Base-by-base conservation (phyloP, 1,139 yeast species). In the Debaryomyces subglobosus region DNA sequence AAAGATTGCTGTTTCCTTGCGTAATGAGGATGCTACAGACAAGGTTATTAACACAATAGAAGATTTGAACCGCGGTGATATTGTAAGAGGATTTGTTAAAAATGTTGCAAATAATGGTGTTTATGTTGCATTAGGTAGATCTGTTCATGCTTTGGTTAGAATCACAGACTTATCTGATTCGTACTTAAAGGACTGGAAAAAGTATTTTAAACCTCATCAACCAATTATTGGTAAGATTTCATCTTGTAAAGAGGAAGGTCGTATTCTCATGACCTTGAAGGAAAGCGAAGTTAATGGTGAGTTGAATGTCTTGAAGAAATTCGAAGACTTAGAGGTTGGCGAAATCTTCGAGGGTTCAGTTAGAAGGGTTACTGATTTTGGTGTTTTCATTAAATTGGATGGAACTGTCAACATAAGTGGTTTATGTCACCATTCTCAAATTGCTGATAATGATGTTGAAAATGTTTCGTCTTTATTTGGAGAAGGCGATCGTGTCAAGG, bases 401-500 rank as follows among this genome's bases (percentile, higher is more conserved):
- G 89, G 88, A 45, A 85, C 95, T 39, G 72, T 81, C 46, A 83
- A 84, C 58, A 78, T 91, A 48, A 83, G 87, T 60, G 99, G 98
- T 49, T 79, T 94, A 56, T 92, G 97, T 59, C 98, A 94, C 65
- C 85, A 79, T 53, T 79, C 94, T 34, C 87, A 94, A 67, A 86
- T 94, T 50, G 86, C 97, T 16, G 97, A 92, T 58, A 74, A 73
- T 45, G 66, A 65, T 6, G 71, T 79, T 44, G 73, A 74, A 39
- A 74, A 81, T 48, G 78, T 89, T 29, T 57, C 71, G 18, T 73
- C 83, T 16, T 76, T 92, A 52, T 91, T 92, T 67, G 85, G 88
- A 47, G 89, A 84, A 60, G 97, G 97, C 55, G 97, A 92, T 65
- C 78, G 88, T 55, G 97, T 92, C 40, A 89, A 89, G 71, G 96